phyloP scores from a whole-genome alignment of 306 rosid species.

The Bauhinia variegata region DNA sequence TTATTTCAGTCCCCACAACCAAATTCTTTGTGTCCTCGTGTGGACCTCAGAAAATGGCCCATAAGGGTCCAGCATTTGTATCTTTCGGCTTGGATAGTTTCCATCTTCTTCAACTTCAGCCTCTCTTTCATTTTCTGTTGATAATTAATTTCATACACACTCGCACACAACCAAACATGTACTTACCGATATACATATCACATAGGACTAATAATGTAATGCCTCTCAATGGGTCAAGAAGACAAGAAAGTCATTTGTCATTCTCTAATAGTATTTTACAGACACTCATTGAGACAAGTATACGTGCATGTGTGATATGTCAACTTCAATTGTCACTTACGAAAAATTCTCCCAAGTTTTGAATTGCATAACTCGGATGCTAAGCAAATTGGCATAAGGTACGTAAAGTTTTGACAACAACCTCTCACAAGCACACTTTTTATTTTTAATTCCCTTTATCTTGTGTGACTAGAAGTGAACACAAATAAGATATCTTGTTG shows the following conservation, averaged over 20 bases:
- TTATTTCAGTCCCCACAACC: conserved; percentile 50
- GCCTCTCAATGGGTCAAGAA: conserved; percentile 43
- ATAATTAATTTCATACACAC: background rate
- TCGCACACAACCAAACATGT: too few species aligned
- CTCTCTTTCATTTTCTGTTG: conserved; percentile 8
- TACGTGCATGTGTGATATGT: conserved; percentile 51
- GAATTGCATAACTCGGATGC: conserved; percentile 38
- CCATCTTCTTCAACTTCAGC: background rate
- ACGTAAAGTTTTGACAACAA: too few species aligned
- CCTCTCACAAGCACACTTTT: too few species aligned
- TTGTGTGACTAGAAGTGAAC: too few species aligned
- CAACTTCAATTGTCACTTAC: conserved; percentile 45
- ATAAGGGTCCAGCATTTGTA: conserved; percentile 44
- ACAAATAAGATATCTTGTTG: too few species aligned
- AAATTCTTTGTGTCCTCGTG: conserved; percentile 53
- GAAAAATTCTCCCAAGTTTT: conserved; percentile 37
- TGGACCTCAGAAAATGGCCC: conserved; percentile 35
- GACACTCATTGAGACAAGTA: conserved; percentile 47
- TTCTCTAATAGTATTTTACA: conserved; percentile 36
- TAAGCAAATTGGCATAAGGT: conserved; percentile 5
- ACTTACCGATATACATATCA: conserved; percentile 30
- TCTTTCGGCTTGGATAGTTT: conserved; percentile 44
- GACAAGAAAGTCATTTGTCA: conserved; percentile 43
- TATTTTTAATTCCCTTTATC: too few species aligned
- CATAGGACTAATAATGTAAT: conserved; percentile 37